Evolutionary conservation across 2,329 filamentous ascomycete genomes (phyloP).

Genomic region (Cadophora luteo-olivacea): DNA sequence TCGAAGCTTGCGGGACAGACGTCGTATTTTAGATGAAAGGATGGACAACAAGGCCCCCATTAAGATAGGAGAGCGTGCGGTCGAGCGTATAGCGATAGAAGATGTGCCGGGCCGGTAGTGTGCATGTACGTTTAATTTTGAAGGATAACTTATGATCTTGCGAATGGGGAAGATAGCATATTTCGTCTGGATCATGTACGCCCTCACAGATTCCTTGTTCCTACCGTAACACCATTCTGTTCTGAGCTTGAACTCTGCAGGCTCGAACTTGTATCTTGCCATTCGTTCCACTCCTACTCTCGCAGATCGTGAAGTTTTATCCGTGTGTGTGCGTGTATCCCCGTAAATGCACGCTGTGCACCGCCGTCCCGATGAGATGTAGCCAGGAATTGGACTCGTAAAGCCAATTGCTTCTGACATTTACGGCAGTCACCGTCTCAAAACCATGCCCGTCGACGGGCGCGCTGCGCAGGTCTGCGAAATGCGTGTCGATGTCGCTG

Average conservation of each 20-base stretch:
- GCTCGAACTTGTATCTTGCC: not conserved
- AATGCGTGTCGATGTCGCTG: not conserved
- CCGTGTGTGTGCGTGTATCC: not conserved
- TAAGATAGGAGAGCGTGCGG: too few relatives aligned
- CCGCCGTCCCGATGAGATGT: not conserved
- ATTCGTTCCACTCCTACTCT: not conserved
- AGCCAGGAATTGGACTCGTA: not conserved
- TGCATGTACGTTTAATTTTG: too few relatives aligned
- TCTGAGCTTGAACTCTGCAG: not conserved
- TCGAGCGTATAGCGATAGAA: too few relatives aligned
- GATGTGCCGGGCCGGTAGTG: too few relatives aligned
- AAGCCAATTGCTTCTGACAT: not conserved
- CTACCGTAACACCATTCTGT: not conserved
- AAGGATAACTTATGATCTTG: not conserved
- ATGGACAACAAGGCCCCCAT: too few relatives aligned
- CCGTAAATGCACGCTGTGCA: not conserved
- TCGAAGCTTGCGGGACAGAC: too few relatives aligned
- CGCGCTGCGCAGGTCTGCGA: not conserved
- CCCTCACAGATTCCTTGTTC: not conserved
- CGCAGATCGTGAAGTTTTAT: not conserved
- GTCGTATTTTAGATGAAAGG: too few relatives aligned
- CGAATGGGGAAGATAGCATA: not conserved
- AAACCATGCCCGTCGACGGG: not conserved
- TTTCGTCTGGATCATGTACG: not conserved
- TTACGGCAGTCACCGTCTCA: not conserved